Conservation (phyloP, 208 protist species). For the Blastocrithidia nonstop region DNA sequence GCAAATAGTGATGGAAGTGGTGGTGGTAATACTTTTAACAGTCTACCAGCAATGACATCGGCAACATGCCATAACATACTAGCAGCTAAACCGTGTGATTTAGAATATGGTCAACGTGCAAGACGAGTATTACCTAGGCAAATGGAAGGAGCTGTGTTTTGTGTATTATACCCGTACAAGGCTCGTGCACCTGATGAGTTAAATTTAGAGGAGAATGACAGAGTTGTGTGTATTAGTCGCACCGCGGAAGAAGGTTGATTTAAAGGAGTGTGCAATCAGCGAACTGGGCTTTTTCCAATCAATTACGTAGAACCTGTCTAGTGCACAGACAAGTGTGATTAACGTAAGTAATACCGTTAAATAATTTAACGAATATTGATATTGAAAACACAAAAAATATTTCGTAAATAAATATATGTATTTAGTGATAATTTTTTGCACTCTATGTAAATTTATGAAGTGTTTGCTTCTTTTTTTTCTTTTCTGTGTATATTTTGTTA, state of each 20-base stretch:
- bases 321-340: not conserved
- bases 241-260: constrained; percentile 83
- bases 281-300: constrained; percentile 75
- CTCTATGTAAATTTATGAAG: too few relatives aligned
- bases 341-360: not conserved
- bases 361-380: not conserved
- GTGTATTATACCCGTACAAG: constrained; percentile 62
- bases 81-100: too few relatives aligned
- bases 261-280: constrained; percentile 76
- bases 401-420: constrained; percentile 3
- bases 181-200: constrained; percentile 75
- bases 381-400: constrained; percentile 2
- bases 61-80: too few relatives aligned
- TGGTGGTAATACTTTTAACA: too few relatives aligned
- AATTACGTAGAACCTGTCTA: constrained; percentile 51
- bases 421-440: not conserved
- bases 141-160: constrained; percentile 56
- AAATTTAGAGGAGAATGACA: constrained; percentile 51
- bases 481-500: too few relatives aligned
- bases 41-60: too few relatives aligned
- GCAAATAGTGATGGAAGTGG: too few relatives aligned
- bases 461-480: too few relatives aligned
- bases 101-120: too few relatives aligned
- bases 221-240: constrained; percentile 62
- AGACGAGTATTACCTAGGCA: constrained; percentile 7